Base-by-base conservation (phyloP, 192 early-diverging fungal species). In the Backusella australiensis region DNA sequence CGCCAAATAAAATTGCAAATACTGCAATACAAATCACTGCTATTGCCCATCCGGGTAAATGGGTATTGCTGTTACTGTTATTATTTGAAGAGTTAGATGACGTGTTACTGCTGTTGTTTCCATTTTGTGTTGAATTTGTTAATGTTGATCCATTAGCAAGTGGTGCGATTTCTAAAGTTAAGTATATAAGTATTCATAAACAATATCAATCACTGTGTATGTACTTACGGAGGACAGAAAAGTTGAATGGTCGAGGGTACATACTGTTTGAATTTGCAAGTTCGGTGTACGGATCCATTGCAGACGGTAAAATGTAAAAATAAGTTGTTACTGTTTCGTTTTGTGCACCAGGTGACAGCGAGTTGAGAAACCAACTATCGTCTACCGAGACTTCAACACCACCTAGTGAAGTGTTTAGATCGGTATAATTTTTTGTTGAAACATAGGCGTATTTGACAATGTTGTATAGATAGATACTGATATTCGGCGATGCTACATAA, bases 201-300 rank as follows among this genome's bases (percentile, higher is more conserved):
- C 17, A 7, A 63, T 14, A 9, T 63, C 26, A 3, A 59, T 26
- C 8, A 12, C 9, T 29, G 7, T 26, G 9, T 56, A 7, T 80
- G 68, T 74, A 72, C 75, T 80, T 76, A 80, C 79, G 79, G 19
- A 75, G 52, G n/a, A 73, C 75, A 14, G 79, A 39, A 52, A 80
- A 80, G n/a, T 76, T 76, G 35, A 76, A 77, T 14, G 69, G 76
- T 56, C 70, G 32, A 15, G 76, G 79, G 68, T 76, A 80, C 15
- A 46, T 49, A 23, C 69, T 71, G 29, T 56, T 39, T 46, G 70
- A 46, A 39, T 70, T 70, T 68, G 38, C 53, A 15, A 74, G 34
- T 63, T 74, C 70, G 19, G 26, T 19, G 17, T 71, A 56, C 35
- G 80, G 65, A 34, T 77, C 41, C 38, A 74, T 35, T 39, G 49